Percentiles rank a stretch among this genome's conserved stretches.
Evolutionary conservation across 1,284 basidiomycete species (phyloP).

Genomic region (Papiliotrema flavescens): DNA sequence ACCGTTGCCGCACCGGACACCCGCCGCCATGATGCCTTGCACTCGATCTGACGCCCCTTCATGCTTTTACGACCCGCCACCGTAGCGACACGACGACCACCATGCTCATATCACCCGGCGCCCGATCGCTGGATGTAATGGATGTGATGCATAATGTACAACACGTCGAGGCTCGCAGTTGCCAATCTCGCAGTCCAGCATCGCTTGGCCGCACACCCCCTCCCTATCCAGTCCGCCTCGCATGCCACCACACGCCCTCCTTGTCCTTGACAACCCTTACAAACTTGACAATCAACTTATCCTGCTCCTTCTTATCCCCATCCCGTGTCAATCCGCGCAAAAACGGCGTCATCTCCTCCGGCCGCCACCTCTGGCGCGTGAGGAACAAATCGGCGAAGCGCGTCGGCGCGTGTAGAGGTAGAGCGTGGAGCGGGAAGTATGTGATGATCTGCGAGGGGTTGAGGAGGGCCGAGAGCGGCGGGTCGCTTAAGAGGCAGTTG

Average conservation of each 20-base stretch:
- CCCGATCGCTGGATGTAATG: no score
- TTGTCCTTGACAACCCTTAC: conserved; percentile 71
- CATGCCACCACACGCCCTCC: conserved; percentile 51
- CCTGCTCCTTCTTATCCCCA: conserved; percentile 67
- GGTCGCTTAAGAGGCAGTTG: conserved; percentile 57
- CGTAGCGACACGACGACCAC: no score
- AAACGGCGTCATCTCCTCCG: conserved; percentile 74
- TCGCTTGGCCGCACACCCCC: background rate
- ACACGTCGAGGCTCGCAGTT: no score
- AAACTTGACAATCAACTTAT: conserved; percentile 79
- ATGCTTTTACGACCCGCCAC: no score
- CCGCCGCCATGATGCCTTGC: no score
- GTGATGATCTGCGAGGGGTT: conserved; percentile 45
- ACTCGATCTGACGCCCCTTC: no score
- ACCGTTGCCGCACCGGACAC: no score
- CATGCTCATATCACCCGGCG: no score
- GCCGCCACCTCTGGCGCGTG: conserved; percentile 68
- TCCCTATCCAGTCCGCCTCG: conserved; percentile 31
- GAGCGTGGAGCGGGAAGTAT: conserved; percentile 69
- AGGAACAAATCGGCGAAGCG: conserved; percentile 82
- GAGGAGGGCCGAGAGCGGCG: conserved; percentile 16
- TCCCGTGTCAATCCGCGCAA: conserved; percentile 72
- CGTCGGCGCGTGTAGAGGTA: conserved; percentile 68
- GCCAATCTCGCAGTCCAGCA: background rate
- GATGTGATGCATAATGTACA: no score